Base-by-base conservation (phyloP, 306 rosid genomes). In the Quercus alba region DNA sequence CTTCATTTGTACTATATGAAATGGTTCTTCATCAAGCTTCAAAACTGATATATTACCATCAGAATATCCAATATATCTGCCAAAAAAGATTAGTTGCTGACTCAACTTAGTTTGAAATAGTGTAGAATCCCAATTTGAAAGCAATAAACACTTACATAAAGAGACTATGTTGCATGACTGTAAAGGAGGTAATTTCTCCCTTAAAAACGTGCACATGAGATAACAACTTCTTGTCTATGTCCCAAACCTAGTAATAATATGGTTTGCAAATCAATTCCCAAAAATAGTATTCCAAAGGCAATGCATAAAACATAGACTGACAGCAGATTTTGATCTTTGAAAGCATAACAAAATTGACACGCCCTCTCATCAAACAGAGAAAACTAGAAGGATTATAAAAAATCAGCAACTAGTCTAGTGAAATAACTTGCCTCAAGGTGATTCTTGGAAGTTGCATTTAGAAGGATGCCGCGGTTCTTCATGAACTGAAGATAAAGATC, bases 11-110 rank as follows among this genome's bases (percentile, higher is more conserved):
- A 86, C 78, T 26, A 94, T 64, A 64, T 79, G 90, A 85, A 83
- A 80, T 35, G 90, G 83, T 72, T 85, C 80, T 78, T 84, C 86
- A 58, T 91, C 91, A 52, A 94, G 89, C 85, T 88, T 92, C 88
- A 91, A 78, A 82, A 94, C 88, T 25, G 91, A 86, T 70, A 90
- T 83, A 80, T 91, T 90, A 28, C 98, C 97, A 80, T 41, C 77
- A 78, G 89, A 81, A 90, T 88, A 85, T 86, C 98, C 98, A 77
- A 87, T 41, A 17, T 84, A 92, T 87, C 98, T 94, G 89, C 76
- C 82, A 87, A 84, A 30, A 72, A 61, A 28, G 51, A 80, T 59
- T 69, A 70, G 51, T 56, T 70, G 77, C 51, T 38, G 72, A 70
- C 51, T 56, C 73, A 21, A 72, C 46, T 57, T 73, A 49, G 30